Conservation (phyloP, 176 grass and related monocot genomes). For the Ampelocalamus luodianensis region DNA sequence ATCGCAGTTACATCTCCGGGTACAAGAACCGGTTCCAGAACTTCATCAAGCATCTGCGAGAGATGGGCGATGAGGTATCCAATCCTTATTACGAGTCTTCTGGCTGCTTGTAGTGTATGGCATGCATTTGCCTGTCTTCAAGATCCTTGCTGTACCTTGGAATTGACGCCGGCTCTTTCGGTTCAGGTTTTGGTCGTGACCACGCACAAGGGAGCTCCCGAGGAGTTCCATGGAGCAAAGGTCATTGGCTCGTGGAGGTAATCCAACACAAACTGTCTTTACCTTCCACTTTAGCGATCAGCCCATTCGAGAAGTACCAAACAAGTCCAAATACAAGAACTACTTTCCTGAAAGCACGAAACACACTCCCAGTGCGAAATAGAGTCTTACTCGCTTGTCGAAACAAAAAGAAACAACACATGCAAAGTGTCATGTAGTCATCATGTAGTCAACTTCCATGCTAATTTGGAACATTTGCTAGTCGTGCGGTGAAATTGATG, state of each 20-base stretch:
- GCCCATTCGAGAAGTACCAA: not conserved
- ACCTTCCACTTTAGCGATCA: not conserved
- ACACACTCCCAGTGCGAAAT: not conserved
- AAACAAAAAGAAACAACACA: not conserved
- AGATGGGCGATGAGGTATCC: conserved; percentile 92
- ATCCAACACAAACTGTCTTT: conserved; percentile 11
- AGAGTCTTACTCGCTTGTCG: not conserved
- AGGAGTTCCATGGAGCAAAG: conserved; percentile 95
- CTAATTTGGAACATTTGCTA: not conserved
- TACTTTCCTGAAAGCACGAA: conserved; percentile 18
- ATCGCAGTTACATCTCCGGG: conserved; percentile 80
- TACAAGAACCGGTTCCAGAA: conserved; percentile 98
- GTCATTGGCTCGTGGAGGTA: conserved; percentile 97
- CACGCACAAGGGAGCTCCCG: conserved; percentile 87
- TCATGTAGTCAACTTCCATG: not conserved
- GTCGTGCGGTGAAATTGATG: not conserved
- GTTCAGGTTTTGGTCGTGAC: conserved; percentile 91
- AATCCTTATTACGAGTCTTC: not conserved
- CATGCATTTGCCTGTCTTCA: not conserved
- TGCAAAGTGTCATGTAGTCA: conserved; percentile 6
- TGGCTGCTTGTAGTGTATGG: conserved; percentile 1
- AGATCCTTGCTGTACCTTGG: conserved; percentile 8
- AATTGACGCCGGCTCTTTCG: conserved; percentile 27
- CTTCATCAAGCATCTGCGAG: conserved; percentile 95
- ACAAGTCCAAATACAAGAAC: not conserved